Evolutionary conservation across 345 rosid species (phyloP).

Genomic region (Syzygium aqueum): DNA sequence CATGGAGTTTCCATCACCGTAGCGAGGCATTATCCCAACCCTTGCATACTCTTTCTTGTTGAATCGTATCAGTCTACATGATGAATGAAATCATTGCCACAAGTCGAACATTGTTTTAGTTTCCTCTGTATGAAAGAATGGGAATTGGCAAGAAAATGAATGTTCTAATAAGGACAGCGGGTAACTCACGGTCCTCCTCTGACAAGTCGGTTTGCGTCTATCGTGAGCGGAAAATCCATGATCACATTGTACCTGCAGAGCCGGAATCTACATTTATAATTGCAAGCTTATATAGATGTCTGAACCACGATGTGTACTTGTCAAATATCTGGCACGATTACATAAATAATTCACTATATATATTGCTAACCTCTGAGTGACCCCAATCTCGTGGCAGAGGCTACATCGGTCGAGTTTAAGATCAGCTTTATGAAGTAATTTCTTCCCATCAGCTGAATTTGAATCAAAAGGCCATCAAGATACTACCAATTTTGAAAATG

Average conservation of each 20-base stretch:
- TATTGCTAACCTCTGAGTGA: slow-evolving; percentile 22
- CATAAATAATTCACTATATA: background rate
- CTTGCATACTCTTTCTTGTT: slow-evolving; percentile 26
- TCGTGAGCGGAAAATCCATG: slow-evolving; percentile 29
- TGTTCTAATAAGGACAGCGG: background rate
- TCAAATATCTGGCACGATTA: background rate
- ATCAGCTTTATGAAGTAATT: slow-evolving; percentile 29
- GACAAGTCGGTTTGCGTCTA: slow-evolving; percentile 27
- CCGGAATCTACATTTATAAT: background rate
- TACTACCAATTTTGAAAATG: too few relatives aligned
- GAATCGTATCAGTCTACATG: slow-evolving; percentile 19
- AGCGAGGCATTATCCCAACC: slow-evolving; percentile 47
- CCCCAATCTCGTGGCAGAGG: slow-evolving; percentile 30
- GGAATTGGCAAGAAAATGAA: background rate
- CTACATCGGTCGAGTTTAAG: slow-evolving; percentile 23
- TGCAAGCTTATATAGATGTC: background rate
- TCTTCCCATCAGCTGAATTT: slow-evolving; percentile 24
- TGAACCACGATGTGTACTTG: background rate
- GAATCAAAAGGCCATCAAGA: background rate
- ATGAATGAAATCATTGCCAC: background rate
- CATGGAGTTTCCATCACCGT: slow-evolving; percentile 32
- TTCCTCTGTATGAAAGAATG: background rate
- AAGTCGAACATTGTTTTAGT: background rate
- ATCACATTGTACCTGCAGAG: slow-evolving; percentile 36
- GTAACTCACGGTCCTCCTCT: slow-evolving; percentile 45